These are phyloP conservation scores for Proliferodiscus dingleyae DNA, from an alignment of 2,329 filamentous ascomycete genomes.

Conservation along the genomic window DNA sequence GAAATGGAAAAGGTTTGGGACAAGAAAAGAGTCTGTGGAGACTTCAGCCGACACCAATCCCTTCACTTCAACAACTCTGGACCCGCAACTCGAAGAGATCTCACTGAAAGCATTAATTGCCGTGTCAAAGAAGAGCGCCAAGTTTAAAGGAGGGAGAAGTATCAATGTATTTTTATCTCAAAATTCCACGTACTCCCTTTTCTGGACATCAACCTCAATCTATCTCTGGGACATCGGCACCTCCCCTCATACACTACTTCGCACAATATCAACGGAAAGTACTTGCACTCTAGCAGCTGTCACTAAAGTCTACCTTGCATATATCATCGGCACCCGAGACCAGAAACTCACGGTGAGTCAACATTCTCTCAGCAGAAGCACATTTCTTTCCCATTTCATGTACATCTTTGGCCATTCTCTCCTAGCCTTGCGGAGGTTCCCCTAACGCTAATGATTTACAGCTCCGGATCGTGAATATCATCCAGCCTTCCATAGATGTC, in stretches of 20 bases:
- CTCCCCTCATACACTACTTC: constrained; percentile 33
- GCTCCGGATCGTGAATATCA: constrained; percentile 36
- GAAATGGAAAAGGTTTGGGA: constrained; percentile 30
- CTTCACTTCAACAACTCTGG: constrained; percentile 33
- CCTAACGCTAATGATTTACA: constrained; percentile 14
- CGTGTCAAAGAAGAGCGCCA: constrained; percentile 25
- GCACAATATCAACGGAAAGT: constrained; percentile 34
- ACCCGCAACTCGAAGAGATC: constrained; percentile 36
- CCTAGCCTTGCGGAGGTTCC: background rate
- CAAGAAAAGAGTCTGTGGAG: constrained; percentile 26
- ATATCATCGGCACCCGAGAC: constrained; percentile 38
- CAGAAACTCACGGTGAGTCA: constrained; percentile 37
- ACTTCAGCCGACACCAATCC: constrained; percentile 35
- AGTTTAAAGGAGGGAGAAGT: constrained; percentile 31
- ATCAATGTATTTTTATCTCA: constrained; percentile 36
- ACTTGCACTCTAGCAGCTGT: constrained; percentile 37
- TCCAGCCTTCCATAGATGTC: constrained; percentile 28
- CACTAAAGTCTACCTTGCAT: constrained; percentile 35
- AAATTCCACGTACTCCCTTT: constrained; percentile 36
- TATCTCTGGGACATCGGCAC: constrained; percentile 37
- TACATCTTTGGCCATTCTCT: too few species aligned
- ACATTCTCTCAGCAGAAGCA: background rate
- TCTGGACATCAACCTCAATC: constrained; percentile 36
- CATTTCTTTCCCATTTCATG: background rate
- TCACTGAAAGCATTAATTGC: constrained; percentile 30